These are phyloP conservation scores for Leccinum ambiguum DNA, from an alignment of 1,284 basidiomycete genomes.

Conservation along the genomic window DNA sequence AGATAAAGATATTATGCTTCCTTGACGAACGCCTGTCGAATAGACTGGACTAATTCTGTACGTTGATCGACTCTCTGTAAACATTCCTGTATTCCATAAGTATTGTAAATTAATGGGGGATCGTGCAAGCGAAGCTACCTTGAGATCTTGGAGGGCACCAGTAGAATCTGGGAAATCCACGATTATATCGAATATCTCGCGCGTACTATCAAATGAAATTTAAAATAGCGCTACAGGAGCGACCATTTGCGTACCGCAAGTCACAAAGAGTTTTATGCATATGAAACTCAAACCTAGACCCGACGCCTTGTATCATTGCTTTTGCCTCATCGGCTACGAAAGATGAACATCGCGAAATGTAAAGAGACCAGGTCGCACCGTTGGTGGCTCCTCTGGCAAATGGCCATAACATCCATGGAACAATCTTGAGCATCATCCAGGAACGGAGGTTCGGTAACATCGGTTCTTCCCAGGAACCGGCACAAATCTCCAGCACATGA, in stretches of 20 bases:
- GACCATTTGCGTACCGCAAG: constrained; percentile 59
- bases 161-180: constrained; percentile 90
- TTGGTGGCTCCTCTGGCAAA: constrained; percentile 66
- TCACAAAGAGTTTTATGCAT: constrained; percentile 88
- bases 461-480: constrained; percentile 66
- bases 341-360: constrained; percentile 23
- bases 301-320: constrained; percentile 75
- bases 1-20: neutral
- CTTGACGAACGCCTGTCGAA: constrained; percentile 65
- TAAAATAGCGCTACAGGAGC: neutral
- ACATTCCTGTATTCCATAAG: constrained; percentile 54
- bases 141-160: constrained; percentile 86
- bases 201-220: constrained; percentile 53
- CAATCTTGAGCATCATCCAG: constrained; percentile 79
- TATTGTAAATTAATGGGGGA: neutral
- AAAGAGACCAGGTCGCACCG: constrained; percentile 39
- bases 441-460: constrained; percentile 61
- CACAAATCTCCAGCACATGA: constrained; percentile 65
- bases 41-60: constrained; percentile 61
- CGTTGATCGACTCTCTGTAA: constrained; percentile 79
- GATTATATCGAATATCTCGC: constrained; percentile 95
- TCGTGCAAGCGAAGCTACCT: constrained; percentile 42
- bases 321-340: constrained; percentile 65
- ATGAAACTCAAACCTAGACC: constrained; percentile 87
- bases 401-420: constrained; percentile 81